Conservation (phyloP, 257 asterid species). For the Nicotiana otophora region DNA sequence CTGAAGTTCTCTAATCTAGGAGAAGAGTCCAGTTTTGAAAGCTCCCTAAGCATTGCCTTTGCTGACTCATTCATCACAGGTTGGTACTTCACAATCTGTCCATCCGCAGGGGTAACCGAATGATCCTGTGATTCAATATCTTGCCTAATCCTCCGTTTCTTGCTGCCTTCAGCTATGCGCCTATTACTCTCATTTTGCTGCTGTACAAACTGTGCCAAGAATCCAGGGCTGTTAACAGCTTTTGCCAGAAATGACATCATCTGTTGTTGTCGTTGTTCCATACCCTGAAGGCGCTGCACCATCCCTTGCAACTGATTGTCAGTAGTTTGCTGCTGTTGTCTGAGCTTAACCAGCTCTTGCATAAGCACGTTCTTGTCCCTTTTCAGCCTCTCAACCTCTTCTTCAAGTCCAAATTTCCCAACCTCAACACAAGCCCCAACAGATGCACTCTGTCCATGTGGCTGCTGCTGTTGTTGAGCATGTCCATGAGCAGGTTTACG, state of each 20-base stretch:
- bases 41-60: slow-evolving; percentile 67
- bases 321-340: slow-evolving; percentile 91
- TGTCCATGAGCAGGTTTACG: slow-evolving; percentile 81
- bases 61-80: slow-evolving; percentile 86
- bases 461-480: slow-evolving; percentile 50
- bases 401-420: slow-evolving; percentile 90
- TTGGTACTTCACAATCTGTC: slow-evolving; percentile 82
- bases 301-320: slow-evolving; percentile 75
- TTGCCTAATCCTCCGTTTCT: slow-evolving; percentile 77
- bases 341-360: slow-evolving; percentile 86
- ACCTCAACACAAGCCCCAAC: slow-evolving; percentile 87
- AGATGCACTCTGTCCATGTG: slow-evolving; percentile 49
- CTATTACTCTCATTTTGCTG: slow-evolving; percentile 67
- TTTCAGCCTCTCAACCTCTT: slow-evolving; percentile 87
- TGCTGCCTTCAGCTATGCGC: slow-evolving; percentile 64
- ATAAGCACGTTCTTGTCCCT: slow-evolving; percentile 88
- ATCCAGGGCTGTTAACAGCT: slow-evolving; percentile 91
- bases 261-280: slow-evolving; percentile 97
- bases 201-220: slow-evolving; percentile 79
- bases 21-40: slow-evolving; percentile 60
- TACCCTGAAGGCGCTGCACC: slow-evolving; percentile 88
- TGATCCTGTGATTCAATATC: slow-evolving; percentile 39
- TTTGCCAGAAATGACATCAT: slow-evolving; percentile 98
- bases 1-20: slow-evolving; percentile 49
- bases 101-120: slow-evolving; percentile 43